These are phyloP conservation scores for Aspergillus japonicus DNA, from an alignment of 2,329 filamentous ascomycete genomes.

Conservation along the genomic window DNA sequence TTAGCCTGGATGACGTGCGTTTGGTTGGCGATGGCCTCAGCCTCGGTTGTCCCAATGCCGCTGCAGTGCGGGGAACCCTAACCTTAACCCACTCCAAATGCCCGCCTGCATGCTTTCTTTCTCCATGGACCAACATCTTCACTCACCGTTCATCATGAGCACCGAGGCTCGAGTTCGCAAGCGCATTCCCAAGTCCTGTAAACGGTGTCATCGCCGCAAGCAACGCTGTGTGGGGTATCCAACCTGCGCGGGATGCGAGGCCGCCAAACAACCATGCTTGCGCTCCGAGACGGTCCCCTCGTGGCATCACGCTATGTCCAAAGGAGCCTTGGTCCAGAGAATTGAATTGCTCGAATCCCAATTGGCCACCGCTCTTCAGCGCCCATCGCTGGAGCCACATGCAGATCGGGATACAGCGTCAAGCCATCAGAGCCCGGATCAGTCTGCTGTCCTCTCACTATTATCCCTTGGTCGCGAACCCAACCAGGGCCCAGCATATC, in stretches of 20 bases:
- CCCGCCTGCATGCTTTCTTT: too few species aligned
- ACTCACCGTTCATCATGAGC: conserved; percentile 4
- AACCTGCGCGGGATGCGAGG: conserved; percentile 21
- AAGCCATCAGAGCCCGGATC: neutral
- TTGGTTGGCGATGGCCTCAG: neutral
- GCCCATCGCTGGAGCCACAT: neutral
- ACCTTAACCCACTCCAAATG: neutral
- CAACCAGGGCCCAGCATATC: conserved; percentile 13
- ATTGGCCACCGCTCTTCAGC: conserved; percentile 10
- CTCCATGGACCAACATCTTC: neutral
- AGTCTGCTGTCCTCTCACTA: conserved; percentile 5
- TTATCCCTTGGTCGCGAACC: conserved; percentile 3
- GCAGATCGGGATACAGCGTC: neutral
- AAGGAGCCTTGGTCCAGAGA: conserved; percentile 21
- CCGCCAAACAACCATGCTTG: conserved; percentile 20
- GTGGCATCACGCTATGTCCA: conserved; percentile 29
- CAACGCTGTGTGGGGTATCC: conserved; percentile 25
- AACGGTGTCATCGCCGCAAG: conserved; percentile 26
- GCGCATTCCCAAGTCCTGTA: conserved; percentile 25
- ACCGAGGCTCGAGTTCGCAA: conserved; percentile 17
- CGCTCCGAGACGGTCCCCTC: conserved; percentile 21
- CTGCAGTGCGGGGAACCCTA: neutral
- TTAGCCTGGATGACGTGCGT: neutral
- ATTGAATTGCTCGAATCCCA: conserved; percentile 23
- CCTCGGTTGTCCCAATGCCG: neutral